Base-by-base conservation (phyloP, 768 basidiomycete genomes). In the Infundibulicybe gibba region DNA sequence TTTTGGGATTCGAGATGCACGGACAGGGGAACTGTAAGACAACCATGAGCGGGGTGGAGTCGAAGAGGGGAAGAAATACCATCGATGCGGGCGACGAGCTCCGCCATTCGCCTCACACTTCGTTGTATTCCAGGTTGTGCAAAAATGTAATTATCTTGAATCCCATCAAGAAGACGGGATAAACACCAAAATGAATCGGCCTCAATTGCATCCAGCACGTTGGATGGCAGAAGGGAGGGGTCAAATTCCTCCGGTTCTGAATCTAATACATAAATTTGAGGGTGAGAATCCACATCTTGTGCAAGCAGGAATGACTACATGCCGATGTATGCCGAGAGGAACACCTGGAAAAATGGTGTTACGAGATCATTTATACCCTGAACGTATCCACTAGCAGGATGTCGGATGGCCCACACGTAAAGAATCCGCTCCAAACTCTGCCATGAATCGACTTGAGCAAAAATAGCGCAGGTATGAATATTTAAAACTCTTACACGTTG, bases 151-250 rank as follows among this genome's bases (percentile, higher is more conserved):
- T 99, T 97, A 65, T 98, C 94, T 64, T 97, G 95, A 50, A 98
- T 98, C 14, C 95, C 97, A 58, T 98, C 94, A 20, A 98, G 74
- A 21, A 98, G 75, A 42, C 95, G 87, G 6, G 90, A 93, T 5
- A 99, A 77, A 66, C 97, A 98, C 97, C 95, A 98, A 62, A 98
- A 99, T 13, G 92, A 86, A 64, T 99, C 97, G 1, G 97, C 97
- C 64, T 98, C 97, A 45, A 98, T 73, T 4, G 95, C 95, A 45
- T 83, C 80, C 10, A 97, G 70, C 11, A 85, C 80, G 44, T 76
- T 62, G 10, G 77, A 63, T 0, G 93, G 85, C 15, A 98, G 80
- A 13, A 81, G 61, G 0, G 78, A 75, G 3, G 93, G 85, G 67
- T 98, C 89, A 56, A 94, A 93, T 12, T 77, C 65, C 64, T 97